Base-by-base conservation (phyloP, 2,329 filamentous ascomycete species). In the Colletotrichum lini region DNA sequence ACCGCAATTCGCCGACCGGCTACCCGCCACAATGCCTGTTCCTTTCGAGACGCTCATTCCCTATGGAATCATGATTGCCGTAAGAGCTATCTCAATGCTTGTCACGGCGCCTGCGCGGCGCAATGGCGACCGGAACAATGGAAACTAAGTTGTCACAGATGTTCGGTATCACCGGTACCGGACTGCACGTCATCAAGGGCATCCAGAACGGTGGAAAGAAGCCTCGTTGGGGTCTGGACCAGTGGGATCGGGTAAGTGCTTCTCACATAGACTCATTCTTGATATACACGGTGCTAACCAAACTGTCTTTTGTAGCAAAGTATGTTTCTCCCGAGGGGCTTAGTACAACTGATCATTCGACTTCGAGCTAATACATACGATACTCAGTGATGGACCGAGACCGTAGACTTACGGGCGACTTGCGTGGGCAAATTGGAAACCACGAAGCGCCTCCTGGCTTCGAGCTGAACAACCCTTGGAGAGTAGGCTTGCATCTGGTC, bases 21-120 rank as follows among this genome's bases (percentile, higher is more conserved):
- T 66, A 16, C 74, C 74, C 72, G 73, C 73, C 81, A 81, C 78
- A 64, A 92, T 92, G 90, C 87, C 88, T 71, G 82, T 92, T 74
- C 90, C 90, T 58, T 92, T 91, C 82, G 90, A 92, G 81, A 83
- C 89, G 60, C 78, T 92, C 75, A 84, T 92, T 81, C 89, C 90
- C 53, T 91, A 91, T 81, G 90, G 83, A 80, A 91, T 92, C 85
- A 88, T 91, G 80, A 80, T 89, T 76, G 84, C 81, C 78, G 89
- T 91, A 86, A 57, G 70, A 72, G 42, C 59, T 72, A 44, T 45
- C 56, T 35, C 21, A 81, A 88, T 50, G 56, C 66, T 35, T 59
- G 47, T 26, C n/a, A 57, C 47, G 42, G 18, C 21, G 42, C 5
- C 59, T 38, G 23, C 13, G 23, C 42, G 18, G 62, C 10, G 38